Base-by-base conservation (phyloP, 495 filamentous ascomycete species). In the Margaritispora aquatica region DNA sequence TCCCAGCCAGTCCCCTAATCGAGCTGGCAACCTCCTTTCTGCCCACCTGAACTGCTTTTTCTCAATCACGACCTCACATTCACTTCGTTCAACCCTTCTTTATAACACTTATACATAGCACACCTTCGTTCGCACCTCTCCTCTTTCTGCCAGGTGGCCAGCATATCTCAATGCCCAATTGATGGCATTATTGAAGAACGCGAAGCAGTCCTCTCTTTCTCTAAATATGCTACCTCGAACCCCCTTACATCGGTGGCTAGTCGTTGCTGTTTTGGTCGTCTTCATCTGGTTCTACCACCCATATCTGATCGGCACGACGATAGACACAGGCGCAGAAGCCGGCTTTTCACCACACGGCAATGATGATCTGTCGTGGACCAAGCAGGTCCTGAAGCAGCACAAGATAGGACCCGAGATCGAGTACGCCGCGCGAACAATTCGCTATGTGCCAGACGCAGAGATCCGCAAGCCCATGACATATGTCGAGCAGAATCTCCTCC, bases 351-450 rank as follows among this genome's bases (percentile, higher is more conserved):
- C 27, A 21, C 21, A 26, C 21, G 26, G 48, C 1, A 20, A 26
- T 2, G 52, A 52, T 31, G 54, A 59, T 23, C 2, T 60, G 5
- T 34, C 55, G 0, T 67, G 46, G 36, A 49, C 63, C 15, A 64
- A 60, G 41, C 24, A 54, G 41, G 20, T 64, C 1, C 34, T 67
- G 27, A 51, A 54, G 31, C 31, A 60, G 3, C 20, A 64, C 26
- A 51, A 48, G 17, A 64, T 67, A 27, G 61, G 59, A 1, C 62
- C 65, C 19, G 53, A 60, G 27, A 64, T 67, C 48, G 52, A 63
- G 26, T 67, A 57, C 52, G 65, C 65, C 0, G 48, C 65, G 27
- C 58, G 65, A 2, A 67, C 59, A 17, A 57, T 67, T 31, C 61
- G 57, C 51, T 67, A 67, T 57, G 46, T 64, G 2, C 54, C 57